Base-by-base conservation (phyloP, 768 basidiomycete species). In the Cubamyces sp. region DNA sequence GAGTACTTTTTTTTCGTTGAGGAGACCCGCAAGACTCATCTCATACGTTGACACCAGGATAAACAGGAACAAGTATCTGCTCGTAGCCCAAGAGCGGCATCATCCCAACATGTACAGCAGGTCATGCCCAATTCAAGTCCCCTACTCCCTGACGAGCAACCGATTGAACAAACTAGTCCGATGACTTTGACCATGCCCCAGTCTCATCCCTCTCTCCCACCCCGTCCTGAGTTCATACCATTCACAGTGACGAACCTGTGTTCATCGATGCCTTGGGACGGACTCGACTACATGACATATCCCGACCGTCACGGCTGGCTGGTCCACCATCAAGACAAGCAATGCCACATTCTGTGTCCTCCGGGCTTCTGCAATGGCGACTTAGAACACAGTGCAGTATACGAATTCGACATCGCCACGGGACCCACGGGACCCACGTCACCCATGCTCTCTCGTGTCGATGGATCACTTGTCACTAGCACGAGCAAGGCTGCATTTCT, bases 151-250 rank as follows among this genome's bases (percentile, higher is more conserved):
- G 28, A 8, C 28, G 28, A 30, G 28, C 28, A 30, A 30, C 28
- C n/a, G n/a, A n/a, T 30, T 30, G 8, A 30, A 30, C 28, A 30
- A 30, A 30, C 28, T 8, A 30, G 3, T 30, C 28, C 28, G 28
- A 3, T 30, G 28, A 30, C 28, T n/a, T 19, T 55, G 18, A 55
- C 54, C 14, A n/a, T 55, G 2, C 54, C 54, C 2, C 54, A 55
- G 16, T 19, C 26, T 5, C 3, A 5, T n/a, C 42, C 54, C 15
- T 15, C 54, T 0, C 37, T 55, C 11, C 42, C 54, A 7, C 54
- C 54, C 16, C 59, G 59, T 3, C 42, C 50, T 14, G 59, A 60
- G n/a, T 60, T 60, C 50, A 60, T 40, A 5, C 59, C 59, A 1
- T 60, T 60, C 50, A 60, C 21, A 19, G 45, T 41, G 5, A 21